phyloP scores from a whole-genome alignment of 345 rosid species.

The Turnera subulata region DNA sequence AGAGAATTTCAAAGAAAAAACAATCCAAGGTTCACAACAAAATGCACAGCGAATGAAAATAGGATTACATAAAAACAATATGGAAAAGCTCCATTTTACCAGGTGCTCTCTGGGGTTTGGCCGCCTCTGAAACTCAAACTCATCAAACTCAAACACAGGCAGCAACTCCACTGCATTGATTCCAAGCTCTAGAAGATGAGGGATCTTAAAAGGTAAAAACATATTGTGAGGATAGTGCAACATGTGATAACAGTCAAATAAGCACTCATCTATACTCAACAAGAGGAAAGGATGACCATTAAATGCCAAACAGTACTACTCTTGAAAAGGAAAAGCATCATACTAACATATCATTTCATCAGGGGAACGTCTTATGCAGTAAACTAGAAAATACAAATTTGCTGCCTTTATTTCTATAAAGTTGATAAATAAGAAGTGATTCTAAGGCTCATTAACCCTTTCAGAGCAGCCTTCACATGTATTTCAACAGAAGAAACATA shows the following conservation, averaged over 20 bases:
- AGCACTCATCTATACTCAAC: not conserved
- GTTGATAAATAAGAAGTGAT: too few relatives aligned
- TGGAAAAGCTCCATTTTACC: slow-evolving; percentile 39
- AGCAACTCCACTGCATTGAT: slow-evolving; percentile 91
- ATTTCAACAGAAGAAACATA: slow-evolving; percentile 1
- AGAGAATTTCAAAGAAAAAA: not conserved
- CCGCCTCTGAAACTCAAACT: slow-evolving; percentile 84
- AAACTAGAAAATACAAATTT: not conserved
- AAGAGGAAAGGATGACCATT: too few relatives aligned
- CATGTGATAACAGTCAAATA: slow-evolving; percentile 10
- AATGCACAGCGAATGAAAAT: not conserved
- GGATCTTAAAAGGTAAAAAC: slow-evolving; percentile 46
- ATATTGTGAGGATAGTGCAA: slow-evolving; percentile 22
- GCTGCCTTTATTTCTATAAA: too few relatives aligned
- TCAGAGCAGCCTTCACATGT: not conserved
- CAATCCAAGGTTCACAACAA: not conserved
- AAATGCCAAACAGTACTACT: too few relatives aligned
- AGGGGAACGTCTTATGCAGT: too few relatives aligned
- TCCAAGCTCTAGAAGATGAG: slow-evolving; percentile 85
- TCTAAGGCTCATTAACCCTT: not conserved
- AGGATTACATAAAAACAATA: not conserved
- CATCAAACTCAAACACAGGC: slow-evolving; percentile 91
- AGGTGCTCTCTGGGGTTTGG: slow-evolving; percentile 89
- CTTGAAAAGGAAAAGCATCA: too few relatives aligned
- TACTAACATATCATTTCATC: too few relatives aligned